These are phyloP conservation scores for Rhizophagus clarus DNA, from an alignment of 192 early-diverging fungal species.

Conservation along the genomic window DNA sequence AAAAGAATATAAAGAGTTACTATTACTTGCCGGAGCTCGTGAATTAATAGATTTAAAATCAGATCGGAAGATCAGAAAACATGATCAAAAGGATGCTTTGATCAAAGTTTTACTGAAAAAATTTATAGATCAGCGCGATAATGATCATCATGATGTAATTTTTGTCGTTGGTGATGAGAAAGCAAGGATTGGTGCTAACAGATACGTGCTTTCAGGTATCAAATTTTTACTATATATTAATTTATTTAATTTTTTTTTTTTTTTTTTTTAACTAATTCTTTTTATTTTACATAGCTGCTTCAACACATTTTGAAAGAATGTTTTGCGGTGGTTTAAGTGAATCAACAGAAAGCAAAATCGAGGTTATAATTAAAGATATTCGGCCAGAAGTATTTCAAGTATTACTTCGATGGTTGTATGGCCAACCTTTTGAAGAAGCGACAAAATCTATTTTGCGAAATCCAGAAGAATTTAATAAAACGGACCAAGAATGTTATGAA, in stretches of 20 bases:
- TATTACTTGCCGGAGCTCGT: background rate
- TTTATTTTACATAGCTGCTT: background rate
- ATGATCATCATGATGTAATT: too few species aligned
- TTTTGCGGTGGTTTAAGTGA: background rate
- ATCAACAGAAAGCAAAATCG: background rate
- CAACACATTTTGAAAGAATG: background rate
- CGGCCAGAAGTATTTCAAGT: background rate
- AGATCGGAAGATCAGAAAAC: background rate
- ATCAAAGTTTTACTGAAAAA: background rate
- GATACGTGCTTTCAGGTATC: background rate
- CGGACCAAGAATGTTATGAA: background rate
- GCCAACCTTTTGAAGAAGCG: background rate
- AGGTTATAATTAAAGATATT: background rate
- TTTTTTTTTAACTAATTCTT: too few species aligned
- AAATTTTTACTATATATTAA: background rate
- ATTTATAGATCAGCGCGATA: too few species aligned
- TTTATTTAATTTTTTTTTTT: background rate
- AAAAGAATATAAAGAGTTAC: background rate
- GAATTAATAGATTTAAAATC: background rate
- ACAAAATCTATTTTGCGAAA: background rate
- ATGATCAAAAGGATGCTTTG: background rate
- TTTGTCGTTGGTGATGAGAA: too few species aligned
- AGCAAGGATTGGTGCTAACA: too few species aligned
- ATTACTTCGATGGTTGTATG: slow-evolving; percentile 9
- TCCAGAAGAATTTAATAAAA: too few species aligned